Evolutionary conservation across 768 basidiomycete species (phyloP).

Genomic region (Lactarius hatsudake): DNA sequence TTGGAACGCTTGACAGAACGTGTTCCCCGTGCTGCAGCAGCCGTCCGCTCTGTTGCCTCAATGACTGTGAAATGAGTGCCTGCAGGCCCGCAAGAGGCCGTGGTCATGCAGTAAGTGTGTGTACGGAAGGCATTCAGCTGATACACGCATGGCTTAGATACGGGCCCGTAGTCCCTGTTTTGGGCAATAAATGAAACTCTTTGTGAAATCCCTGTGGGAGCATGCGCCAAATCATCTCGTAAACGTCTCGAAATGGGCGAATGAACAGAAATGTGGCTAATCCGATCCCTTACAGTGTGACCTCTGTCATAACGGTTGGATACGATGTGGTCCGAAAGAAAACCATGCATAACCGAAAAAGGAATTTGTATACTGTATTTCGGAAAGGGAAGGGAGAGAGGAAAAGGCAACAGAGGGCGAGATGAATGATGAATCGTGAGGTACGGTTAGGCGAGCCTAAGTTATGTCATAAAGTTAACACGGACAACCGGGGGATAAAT

Average conservation of each 20-base stretch:
- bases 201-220: constrained; percentile 26
- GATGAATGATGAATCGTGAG: constrained; percentile 25
- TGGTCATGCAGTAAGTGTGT: constrained; percentile 24
- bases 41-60: constrained; percentile 22
- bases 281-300: constrained; percentile 20
- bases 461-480: constrained; percentile 25
- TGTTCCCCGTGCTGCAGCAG: constrained; percentile 25
- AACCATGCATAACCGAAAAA: background rate
- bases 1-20: no score
- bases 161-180: constrained; percentile 24
- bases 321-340: constrained; percentile 14
- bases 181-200: constrained; percentile 25
- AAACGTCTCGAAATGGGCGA: constrained; percentile 17
- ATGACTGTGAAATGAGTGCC: constrained; percentile 26
- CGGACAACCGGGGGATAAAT: constrained; percentile 24
- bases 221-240: constrained; percentile 24
- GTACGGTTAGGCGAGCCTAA: constrained; percentile 26
- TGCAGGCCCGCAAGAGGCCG: constrained; percentile 27
- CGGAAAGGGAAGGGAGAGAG: constrained; percentile 10
- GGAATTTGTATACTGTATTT: constrained; percentile 4
- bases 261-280: constrained; percentile 21
- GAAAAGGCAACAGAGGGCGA: constrained; percentile 5
- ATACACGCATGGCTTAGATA: constrained; percentile 22
- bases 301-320: constrained; percentile 20
- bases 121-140: constrained; percentile 26